Conservation (phyloP, 169 alveolate genomes). For the Plasmodium vivax region DNA sequence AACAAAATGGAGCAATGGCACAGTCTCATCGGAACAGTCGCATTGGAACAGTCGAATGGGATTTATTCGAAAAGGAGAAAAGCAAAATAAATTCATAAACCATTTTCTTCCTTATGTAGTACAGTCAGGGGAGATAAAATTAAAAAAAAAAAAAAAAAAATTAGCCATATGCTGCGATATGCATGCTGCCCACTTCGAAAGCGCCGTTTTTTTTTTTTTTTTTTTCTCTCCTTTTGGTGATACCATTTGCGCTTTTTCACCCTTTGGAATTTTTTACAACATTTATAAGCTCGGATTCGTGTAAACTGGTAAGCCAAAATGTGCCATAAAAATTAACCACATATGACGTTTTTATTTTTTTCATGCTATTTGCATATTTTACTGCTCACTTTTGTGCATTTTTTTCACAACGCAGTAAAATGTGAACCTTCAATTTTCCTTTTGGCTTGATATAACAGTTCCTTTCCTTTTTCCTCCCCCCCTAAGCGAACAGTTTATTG, state of each 20-base stretch:
- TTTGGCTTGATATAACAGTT: background rate
- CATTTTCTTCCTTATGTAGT: background rate
- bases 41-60: background rate
- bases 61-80: background rate
- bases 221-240: background rate
- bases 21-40: background rate
- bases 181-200: background rate
- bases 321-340: background rate
- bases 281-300: background rate
- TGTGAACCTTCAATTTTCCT: background rate
- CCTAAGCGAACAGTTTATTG: background rate
- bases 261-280: background rate
- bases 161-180: background rate
- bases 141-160: background rate
- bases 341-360: background rate
- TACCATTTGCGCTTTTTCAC: background rate
- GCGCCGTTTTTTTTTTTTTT: slow-evolving; percentile 1
- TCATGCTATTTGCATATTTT: background rate
- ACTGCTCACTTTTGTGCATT: background rate
- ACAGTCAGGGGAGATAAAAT: background rate
- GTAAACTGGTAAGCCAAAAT: background rate
- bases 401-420: background rate
- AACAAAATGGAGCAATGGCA: background rate
- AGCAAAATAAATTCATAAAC: background rate
- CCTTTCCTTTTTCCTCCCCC: background rate